Conservation (phyloP, 345 rosid species). For the Lenwebbia sp. region DNA sequence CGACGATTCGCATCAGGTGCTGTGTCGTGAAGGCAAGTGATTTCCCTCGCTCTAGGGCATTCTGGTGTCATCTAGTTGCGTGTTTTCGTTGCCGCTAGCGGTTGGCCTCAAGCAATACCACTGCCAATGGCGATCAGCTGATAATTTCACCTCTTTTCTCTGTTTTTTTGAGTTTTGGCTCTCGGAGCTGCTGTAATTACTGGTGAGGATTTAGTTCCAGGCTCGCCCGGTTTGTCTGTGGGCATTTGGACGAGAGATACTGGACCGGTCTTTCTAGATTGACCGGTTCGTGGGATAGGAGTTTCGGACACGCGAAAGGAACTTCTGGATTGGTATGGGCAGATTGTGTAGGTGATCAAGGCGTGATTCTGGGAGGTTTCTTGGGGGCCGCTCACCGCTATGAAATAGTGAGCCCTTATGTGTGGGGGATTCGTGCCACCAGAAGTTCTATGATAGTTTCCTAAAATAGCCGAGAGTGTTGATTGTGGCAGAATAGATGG, state of each 20-base stretch:
- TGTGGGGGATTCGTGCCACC: not conserved
- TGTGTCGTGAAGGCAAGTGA: slow-evolving; percentile 18
- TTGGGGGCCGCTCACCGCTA: not conserved
- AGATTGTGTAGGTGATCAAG: not conserved
- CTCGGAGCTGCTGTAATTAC: not conserved
- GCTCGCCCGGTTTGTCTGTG: not conserved
- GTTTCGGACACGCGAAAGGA: not conserved
- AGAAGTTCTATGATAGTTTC: not conserved
- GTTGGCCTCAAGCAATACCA: not conserved
- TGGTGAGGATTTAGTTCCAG: not conserved
- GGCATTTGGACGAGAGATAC: not conserved
- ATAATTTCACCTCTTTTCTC: not conserved
- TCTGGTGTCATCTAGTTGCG: not conserved
- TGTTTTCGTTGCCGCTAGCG: not conserved
- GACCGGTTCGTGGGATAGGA: not conserved
- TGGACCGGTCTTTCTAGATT: not conserved
- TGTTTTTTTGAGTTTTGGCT: not conserved
- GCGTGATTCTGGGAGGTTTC: not conserved
- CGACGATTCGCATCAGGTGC: not conserved
- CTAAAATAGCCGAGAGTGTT: not conserved
- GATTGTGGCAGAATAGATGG: not conserved
- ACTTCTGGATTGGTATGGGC: not conserved
- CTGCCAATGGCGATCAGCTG: not conserved
- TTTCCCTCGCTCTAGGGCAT: not conserved
- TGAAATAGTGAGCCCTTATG: not conserved